Conservation (phyloP, 805 yeast genomes). For the Jamesozyma jinghongensis region DNA sequence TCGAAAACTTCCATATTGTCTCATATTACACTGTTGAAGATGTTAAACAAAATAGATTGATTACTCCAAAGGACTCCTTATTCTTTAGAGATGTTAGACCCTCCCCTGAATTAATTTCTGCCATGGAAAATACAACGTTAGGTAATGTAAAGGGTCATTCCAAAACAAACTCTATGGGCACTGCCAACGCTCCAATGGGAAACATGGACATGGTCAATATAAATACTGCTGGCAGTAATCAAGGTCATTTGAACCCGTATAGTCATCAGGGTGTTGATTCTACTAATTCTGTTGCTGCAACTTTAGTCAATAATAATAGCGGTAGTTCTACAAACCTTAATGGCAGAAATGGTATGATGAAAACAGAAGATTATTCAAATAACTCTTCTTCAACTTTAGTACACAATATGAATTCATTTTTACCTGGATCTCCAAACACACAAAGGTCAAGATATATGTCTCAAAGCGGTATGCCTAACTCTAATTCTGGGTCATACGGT, state of each 20-base stretch:
- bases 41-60: conserved; percentile 48
- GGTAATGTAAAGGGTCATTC: conserved; percentile 39
- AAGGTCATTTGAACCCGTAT: conserved; percentile 4
- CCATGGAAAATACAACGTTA: conserved; percentile 48
- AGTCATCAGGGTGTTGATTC: conserved; percentile 5
- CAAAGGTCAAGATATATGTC: conserved; percentile 6
- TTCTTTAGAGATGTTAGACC: conserved; percentile 41
- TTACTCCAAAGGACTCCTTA: conserved; percentile 48
- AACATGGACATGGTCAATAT: conserved; percentile 6
- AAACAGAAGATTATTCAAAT: conserved; percentile 7
- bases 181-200: conserved; percentile 4
- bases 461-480: conserved; percentile 1
- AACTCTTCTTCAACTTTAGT: conserved; percentile 1
- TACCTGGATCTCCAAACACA: conserved; percentile 7
- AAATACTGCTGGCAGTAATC: conserved; percentile 18
- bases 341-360: conserved; percentile 2
- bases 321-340: conserved; percentile 3
- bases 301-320: conserved; percentile 4
- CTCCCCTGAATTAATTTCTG: conserved; percentile 41
- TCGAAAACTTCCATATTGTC: conserved; percentile 45
- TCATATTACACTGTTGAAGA: conserved; percentile 74
- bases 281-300: neutral
- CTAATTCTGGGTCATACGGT: neutral
- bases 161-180: conserved; percentile 4
- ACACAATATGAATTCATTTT: conserved; percentile 3